phyloP scores from a whole-genome alignment of 345 rosid genomes.

The Microthlaspi erraticum region DNA sequence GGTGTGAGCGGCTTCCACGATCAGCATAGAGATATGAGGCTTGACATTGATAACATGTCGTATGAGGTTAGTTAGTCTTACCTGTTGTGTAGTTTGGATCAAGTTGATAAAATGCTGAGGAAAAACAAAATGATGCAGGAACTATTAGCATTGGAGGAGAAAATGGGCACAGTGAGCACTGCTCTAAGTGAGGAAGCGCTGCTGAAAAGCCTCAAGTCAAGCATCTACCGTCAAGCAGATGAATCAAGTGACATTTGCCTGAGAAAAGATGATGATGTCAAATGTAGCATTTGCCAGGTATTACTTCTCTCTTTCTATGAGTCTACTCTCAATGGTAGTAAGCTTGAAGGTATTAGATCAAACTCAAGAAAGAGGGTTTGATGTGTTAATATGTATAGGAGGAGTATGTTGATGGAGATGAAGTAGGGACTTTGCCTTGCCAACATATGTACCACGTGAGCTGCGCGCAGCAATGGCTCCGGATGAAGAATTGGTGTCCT shows the following conservation, averaged over 20 bases:
- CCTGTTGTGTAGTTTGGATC: constrained; percentile 2
- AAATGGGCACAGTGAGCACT: constrained; percentile 96
- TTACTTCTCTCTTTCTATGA: neutral
- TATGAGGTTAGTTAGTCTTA: constrained; percentile 82
- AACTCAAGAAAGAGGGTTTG: neutral
- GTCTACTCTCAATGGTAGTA: neutral
- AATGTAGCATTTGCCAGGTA: constrained; percentile 97
- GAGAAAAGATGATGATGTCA: constrained; percentile 54
- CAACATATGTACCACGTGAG: constrained; percentile 69
- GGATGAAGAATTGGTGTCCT: constrained; percentile 96
- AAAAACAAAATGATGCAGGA: constrained; percentile 55
- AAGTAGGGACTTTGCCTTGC: constrained; percentile 75
- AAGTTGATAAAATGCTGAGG: too few relatives aligned
- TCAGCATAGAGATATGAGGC: constrained; percentile 94
- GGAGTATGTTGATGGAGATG: constrained; percentile 77
- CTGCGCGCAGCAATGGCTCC: constrained; percentile 86
- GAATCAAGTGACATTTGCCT: constrained; percentile 16
- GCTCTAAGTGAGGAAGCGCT: constrained; percentile 87
- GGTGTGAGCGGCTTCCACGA: constrained; percentile 69
- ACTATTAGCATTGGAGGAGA: constrained; percentile 91
- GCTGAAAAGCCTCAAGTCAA: constrained; percentile 62
- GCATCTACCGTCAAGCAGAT: constrained; percentile 46
- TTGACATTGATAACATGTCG: constrained; percentile 96
- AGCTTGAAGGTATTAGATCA: neutral
- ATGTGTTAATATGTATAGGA: constrained; percentile 54